These are phyloP conservation scores for Lichtheimia corymbifera DNA, from an alignment of 371 early-diverging fungal species.

Conservation along the genomic window DNA sequence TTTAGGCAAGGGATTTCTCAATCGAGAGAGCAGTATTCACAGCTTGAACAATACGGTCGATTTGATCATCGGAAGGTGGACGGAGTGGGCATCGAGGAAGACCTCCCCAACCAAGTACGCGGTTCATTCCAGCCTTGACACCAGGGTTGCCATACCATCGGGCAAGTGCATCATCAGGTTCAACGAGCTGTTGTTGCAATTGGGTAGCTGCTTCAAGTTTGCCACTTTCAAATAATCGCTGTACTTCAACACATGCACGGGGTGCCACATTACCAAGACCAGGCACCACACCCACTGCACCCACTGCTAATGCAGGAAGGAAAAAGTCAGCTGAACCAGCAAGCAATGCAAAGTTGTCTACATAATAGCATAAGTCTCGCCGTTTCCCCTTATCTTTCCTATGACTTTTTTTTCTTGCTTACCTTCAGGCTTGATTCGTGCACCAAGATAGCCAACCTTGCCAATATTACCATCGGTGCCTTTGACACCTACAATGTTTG, in stretches of 20 bases:
- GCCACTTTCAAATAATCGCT: conserved; percentile 31
- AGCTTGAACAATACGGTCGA: conserved; percentile 21
- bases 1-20: conserved; percentile 19
- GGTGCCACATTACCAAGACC: conserved; percentile 47
- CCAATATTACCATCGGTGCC: conserved; percentile 55
- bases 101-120: conserved; percentile 38
- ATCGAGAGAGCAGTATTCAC: conserved; percentile 21
- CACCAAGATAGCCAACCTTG: conserved; percentile 35
- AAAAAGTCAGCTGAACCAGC: conserved; percentile 52
- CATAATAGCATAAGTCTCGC: not conserved
- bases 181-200: conserved; percentile 39
- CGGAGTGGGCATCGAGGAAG: conserved; percentile 38
- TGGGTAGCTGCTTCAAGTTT: conserved; percentile 31
- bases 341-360: conserved; percentile 33
- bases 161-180: conserved; percentile 44
- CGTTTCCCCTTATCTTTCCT: not conserved
- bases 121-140: conserved; percentile 36
- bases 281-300: conserved; percentile 44
- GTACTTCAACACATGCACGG: conserved; percentile 35
- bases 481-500: conserved; percentile 47
- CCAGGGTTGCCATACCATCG: conserved; percentile 51
- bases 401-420: conserved; percentile 5
- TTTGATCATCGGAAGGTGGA: conserved; percentile 15
- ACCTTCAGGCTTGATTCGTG: conserved; percentile 9
- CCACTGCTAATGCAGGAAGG: conserved; percentile 40